phyloP scores from a whole-genome alignment of 1,284 basidiomycete genomes.

The Volvariella volvacea region DNA sequence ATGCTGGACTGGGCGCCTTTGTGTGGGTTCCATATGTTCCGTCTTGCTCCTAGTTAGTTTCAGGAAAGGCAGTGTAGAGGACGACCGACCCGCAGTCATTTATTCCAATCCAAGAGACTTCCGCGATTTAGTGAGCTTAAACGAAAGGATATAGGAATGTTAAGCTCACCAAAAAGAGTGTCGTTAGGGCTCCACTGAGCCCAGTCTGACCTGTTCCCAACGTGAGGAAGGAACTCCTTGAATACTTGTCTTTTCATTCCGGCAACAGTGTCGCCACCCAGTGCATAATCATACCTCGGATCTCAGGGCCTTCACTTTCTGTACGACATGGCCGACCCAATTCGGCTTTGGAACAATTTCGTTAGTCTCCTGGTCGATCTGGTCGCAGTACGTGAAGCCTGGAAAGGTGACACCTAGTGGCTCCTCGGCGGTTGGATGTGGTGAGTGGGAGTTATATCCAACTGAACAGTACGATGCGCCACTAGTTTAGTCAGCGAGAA shows the following conservation, averaged over 20 bases:
- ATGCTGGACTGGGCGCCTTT: constrained; percentile 8
- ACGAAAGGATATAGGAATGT: not conserved
- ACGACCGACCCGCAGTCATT: constrained; percentile 51
- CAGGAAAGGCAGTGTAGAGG: not conserved
- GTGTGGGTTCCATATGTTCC: too few relatives aligned
- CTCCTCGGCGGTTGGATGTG: constrained; percentile 25
- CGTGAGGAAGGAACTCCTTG: constrained; percentile 25
- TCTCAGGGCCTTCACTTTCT: constrained; percentile 19
- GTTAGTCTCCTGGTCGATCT: constrained; percentile 24
- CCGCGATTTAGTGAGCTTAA: not conserved
- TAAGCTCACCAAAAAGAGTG: constrained; percentile 39
- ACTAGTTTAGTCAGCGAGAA: constrained; percentile 20
- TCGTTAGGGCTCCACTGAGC: constrained; percentile 34
- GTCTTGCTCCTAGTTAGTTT: too few relatives aligned
- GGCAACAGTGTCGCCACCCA: constrained; percentile 36
- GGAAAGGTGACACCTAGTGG: constrained; percentile 44
- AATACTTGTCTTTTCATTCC: constrained; percentile 35
- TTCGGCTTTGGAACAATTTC: constrained; percentile 25
- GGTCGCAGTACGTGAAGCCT: constrained; percentile 24
- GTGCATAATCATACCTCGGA: constrained; percentile 38
- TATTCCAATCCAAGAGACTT: constrained; percentile 61
- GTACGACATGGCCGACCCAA: constrained; percentile 42
- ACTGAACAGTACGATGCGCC: constrained; percentile 49
- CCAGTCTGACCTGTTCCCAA: constrained; percentile 30
- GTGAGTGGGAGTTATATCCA: constrained; percentile 18